phyloP scores from a whole-genome alignment of 1,139 yeast genomes.

The Meyerozyma carpophila region DNA sequence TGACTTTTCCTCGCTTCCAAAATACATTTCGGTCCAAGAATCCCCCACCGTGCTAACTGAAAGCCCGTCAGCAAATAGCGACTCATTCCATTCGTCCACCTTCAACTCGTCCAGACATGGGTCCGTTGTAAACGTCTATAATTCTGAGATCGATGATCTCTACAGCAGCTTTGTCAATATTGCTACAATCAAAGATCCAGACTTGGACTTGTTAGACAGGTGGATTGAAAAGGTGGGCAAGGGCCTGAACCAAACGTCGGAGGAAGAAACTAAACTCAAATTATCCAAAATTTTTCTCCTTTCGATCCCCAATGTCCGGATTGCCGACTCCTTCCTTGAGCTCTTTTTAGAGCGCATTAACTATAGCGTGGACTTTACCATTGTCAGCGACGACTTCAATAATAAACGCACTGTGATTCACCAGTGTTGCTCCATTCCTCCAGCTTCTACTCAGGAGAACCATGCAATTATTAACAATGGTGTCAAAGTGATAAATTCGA shows the following conservation, averaged over 20 bases:
- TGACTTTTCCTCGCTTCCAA: slow-evolving; percentile 41
- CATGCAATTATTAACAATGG: slow-evolving; percentile 41
- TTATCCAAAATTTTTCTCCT: slow-evolving; percentile 62
- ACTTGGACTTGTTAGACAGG: slow-evolving; percentile 40
- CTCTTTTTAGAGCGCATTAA: slow-evolving; percentile 40
- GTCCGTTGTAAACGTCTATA: slow-evolving; percentile 15
- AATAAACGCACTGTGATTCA: slow-evolving; percentile 37
- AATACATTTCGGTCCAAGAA: not conserved
- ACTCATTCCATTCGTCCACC: not conserved
- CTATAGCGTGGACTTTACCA: slow-evolving; percentile 37
- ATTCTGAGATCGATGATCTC: slow-evolving; percentile 54
- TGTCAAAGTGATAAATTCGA: slow-evolving; percentile 36
- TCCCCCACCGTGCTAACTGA: not conserved
- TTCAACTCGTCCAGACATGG: slow-evolving; percentile 5
- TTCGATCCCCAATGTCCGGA: slow-evolving; percentile 49
- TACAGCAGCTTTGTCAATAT: slow-evolving; percentile 63
- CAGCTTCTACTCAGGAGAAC: slow-evolving; percentile 26
- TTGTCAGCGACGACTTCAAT: slow-evolving; percentile 36
- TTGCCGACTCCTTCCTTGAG: slow-evolving; percentile 44
- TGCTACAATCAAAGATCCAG: slow-evolving; percentile 44
- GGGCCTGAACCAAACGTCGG: slow-evolving; percentile 4
- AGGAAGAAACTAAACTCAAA: slow-evolving; percentile 27
- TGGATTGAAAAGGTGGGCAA: slow-evolving; percentile 41
- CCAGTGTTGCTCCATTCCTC: slow-evolving; percentile 40
- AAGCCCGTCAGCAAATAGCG: not conserved